Conservation (phyloP, 306 rosid genomes). For the Oxytropis ochrocephala region DNA sequence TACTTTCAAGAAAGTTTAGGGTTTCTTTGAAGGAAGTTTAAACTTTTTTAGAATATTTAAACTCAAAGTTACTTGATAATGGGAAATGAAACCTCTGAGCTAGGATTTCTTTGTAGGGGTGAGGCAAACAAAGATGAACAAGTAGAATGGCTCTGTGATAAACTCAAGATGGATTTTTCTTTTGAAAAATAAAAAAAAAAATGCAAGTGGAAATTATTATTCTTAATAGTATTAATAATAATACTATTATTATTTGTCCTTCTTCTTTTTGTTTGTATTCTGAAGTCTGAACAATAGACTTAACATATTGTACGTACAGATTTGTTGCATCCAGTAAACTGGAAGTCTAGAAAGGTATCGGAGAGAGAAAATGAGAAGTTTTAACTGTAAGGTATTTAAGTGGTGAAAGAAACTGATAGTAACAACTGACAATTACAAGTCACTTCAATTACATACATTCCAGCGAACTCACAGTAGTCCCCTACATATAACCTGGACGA, state of each 20-base stretch:
- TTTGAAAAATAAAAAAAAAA: background rate
- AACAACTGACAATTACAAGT: constrained; percentile 37
- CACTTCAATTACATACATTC: constrained; percentile 43
- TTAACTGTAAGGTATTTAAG: constrained; percentile 34
- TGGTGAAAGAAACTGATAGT: constrained; percentile 29
- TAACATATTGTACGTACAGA: background rate
- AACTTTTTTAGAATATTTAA: background rate
- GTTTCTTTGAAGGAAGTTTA: background rate
- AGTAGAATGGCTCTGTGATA: background rate
- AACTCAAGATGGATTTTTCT: background rate
- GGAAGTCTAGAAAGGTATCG: constrained; percentile 28
- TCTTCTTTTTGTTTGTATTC: background rate
- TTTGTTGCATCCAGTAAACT: constrained; percentile 34
- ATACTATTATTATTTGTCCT: background rate
- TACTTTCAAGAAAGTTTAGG: background rate
- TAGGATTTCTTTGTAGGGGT: constrained; percentile 17
- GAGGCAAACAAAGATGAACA: constrained; percentile 15
- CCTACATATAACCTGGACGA: background rate
- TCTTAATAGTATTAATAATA: no score
- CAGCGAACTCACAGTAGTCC: constrained; percentile 20
- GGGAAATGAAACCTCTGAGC: background rate
- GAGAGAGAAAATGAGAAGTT: constrained; percentile 16
- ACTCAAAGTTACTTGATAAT: background rate
- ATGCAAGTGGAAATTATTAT: background rate
- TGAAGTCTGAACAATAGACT: background rate